Evolutionary conservation across 1,139 yeast genomes (phyloP), one percentile per base, ranked within the genome.

Genomic region (Geotrichum reessii): DNA sequence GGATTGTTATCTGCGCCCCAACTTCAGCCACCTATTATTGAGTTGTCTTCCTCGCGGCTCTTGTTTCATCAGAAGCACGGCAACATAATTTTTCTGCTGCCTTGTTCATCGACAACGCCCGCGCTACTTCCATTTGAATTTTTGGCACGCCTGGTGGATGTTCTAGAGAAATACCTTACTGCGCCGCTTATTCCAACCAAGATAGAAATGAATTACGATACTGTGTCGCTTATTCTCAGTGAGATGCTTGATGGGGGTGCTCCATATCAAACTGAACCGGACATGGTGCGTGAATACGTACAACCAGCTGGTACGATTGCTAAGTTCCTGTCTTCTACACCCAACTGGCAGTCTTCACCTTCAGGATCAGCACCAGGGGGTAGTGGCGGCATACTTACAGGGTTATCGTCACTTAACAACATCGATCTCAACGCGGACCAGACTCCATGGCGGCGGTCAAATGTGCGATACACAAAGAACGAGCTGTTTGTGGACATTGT

Each of bases 401-500:
- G 44, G 44, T 14, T 44, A 53, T 27, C 46, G 21, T 53, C 33
- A 8, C 7, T 58, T 61, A 28, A 55, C 60, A 40, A 52, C 53
- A 24, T 42, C 57, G 47, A 22, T 14, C 44, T 49, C 11, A 42
- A 42, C 3, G 49, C 28, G 19, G 25, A 61, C 22, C 73, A 72
- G 4, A 79, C 80, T 11, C 93, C 95, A 0, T 90, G 97, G 97
- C 78, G 96, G 66, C 75, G 84, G 53, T 72, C 84, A 6, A 80
- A 82, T 61, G 85, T 86, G 12, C 79, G 80, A 60, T 82, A 87
- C 70, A 78, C 88, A 5, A 85, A 83, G 63, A 88, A 90, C 69
- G 97, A 91, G 71, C 79, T 91, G 73, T 88, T 84, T 70, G 86
- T 91, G 9, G 97, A 91, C 71, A 71, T 91, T 4, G 74, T 78